Conservation (phyloP, 352 stramenopile genomes). For the Phytopythium chamaehyphon region DNA sequence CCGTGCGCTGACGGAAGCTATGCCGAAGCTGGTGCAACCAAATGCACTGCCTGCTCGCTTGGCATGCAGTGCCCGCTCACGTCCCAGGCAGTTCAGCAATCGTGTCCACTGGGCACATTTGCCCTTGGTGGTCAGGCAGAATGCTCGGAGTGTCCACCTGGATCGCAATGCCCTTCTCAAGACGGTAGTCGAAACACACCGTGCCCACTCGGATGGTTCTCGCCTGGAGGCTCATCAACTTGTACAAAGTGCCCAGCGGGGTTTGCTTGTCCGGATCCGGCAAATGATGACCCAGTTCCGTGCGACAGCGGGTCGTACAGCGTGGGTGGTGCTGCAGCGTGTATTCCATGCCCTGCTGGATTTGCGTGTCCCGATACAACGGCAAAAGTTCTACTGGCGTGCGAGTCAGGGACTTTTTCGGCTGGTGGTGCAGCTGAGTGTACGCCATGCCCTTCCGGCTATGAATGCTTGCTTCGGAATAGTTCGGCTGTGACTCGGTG, state of each 20-base stretch:
- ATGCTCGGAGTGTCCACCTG: conserved; percentile 44
- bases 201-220: conserved; percentile 40
- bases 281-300: conserved; percentile 18
- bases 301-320: conserved; percentile 67
- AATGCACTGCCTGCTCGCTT: conserved; percentile 44
- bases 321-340: conserved; percentile 37
- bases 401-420: conserved; percentile 53
- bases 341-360: conserved; percentile 57
- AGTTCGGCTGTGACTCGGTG: conserved; percentile 54
- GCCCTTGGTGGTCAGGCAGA: conserved; percentile 41
- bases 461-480: conserved; percentile 61
- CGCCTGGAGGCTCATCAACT: conserved; percentile 23
- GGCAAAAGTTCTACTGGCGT: conserved; percentile 39
- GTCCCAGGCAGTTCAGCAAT: conserved; percentile 29
- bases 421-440: conserved; percentile 43
- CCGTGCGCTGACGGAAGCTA: conserved; percentile 45
- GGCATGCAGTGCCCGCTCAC: conserved; percentile 58
- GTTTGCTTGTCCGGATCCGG: conserved; percentile 43
- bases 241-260: conserved; percentile 70
- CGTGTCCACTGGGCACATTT: conserved; percentile 57
- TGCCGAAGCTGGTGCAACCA: conserved; percentile 31
- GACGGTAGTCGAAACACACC: conserved; percentile 47
- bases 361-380: conserved; percentile 71
- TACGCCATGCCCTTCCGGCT: conserved; percentile 74
- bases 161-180: conserved; percentile 42